Percentiles rank a stretch among this genome's conserved stretches.
Conservation (phyloP, 2,329 filamentous ascomycete genomes). For the Chrysoporthe puriensis region DNA sequence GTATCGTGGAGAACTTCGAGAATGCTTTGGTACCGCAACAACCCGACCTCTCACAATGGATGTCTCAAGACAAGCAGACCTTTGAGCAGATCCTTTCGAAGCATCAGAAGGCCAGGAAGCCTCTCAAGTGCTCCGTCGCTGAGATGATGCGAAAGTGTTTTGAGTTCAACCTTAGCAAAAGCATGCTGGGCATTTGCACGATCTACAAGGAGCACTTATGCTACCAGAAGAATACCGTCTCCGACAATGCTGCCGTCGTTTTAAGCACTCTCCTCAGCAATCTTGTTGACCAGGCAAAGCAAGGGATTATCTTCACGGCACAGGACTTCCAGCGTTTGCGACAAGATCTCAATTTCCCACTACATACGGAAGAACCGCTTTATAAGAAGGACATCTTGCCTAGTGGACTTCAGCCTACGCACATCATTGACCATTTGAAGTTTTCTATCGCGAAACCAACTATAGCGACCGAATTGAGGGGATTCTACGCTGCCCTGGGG, state of each 20-base stretch:
- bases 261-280: constrained; percentile 57
- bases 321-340: constrained; percentile 46
- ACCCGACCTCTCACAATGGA: constrained; percentile 51
- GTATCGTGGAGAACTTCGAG: constrained; percentile 67
- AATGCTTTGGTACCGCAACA: constrained; percentile 58
- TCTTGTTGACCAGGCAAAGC: constrained; percentile 62
- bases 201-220: constrained; percentile 64
- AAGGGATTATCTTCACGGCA: constrained; percentile 54
- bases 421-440: constrained; percentile 67
- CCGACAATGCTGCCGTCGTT: constrained; percentile 45
- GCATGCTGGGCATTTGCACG: constrained; percentile 67
- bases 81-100: constrained; percentile 48
- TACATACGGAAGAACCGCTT: constrained; percentile 41
- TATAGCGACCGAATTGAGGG: constrained; percentile 43
- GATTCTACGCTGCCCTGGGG: constrained; percentile 35
- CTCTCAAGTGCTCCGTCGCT: constrained; percentile 37
- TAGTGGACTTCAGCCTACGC: constrained; percentile 35
- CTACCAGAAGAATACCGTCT: constrained; percentile 60
- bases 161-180: constrained; percentile 59
- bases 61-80: constrained; percentile 52
- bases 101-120: constrained; percentile 16
- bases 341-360: constrained; percentile 32
- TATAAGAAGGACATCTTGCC: constrained; percentile 48
- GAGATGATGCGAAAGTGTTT: constrained; percentile 59
- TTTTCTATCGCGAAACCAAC: constrained; percentile 53